Evolutionary conservation across 768 basidiomycete genomes (phyloP).

Genomic region (Mycena floridula): DNA sequence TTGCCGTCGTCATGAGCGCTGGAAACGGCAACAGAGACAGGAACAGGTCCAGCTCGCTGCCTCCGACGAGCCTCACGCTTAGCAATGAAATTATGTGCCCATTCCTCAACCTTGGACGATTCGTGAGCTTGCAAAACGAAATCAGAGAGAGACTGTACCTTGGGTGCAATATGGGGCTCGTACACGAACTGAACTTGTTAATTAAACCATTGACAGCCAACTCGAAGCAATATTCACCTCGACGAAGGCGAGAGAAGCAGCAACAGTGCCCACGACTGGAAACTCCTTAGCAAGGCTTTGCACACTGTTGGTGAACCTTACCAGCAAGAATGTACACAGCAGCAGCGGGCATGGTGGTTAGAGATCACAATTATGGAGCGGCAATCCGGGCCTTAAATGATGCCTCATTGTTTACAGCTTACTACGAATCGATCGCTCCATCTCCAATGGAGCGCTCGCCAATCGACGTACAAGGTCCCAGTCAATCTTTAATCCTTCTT

Average conservation of each 20-base stretch:
- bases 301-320: too few relatives aligned
- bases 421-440: too few relatives aligned
- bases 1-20: conserved; percentile 1
- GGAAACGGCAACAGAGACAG: neutral
- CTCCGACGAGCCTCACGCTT: neutral
- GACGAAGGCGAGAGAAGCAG: conserved; percentile 31
- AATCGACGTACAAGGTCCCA: conserved; percentile 12
- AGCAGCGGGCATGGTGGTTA: conserved; percentile 21
- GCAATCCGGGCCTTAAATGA: too few relatives aligned
- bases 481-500: conserved; percentile 29
- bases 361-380: too few relatives aligned
- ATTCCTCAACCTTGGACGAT: conserved; percentile 28
- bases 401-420: too few relatives aligned
- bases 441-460: neutral
- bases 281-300: too few relatives aligned
- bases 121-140: too few relatives aligned
- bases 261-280: conserved; percentile 29
- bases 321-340: conserved; percentile 31
- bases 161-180: conserved; percentile 40
- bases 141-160: too few relatives aligned
- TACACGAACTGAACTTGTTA: conserved; percentile 29
- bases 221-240: conserved; percentile 23
- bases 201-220: neutral
- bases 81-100: conserved; percentile 1
- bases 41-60: conserved; percentile 1